A percentile compares a stretch with the other conserved stretches of the same genome.
phyloP scores from a whole-genome alignment of 257 asterid species.

The Datura wrightii region DNA sequence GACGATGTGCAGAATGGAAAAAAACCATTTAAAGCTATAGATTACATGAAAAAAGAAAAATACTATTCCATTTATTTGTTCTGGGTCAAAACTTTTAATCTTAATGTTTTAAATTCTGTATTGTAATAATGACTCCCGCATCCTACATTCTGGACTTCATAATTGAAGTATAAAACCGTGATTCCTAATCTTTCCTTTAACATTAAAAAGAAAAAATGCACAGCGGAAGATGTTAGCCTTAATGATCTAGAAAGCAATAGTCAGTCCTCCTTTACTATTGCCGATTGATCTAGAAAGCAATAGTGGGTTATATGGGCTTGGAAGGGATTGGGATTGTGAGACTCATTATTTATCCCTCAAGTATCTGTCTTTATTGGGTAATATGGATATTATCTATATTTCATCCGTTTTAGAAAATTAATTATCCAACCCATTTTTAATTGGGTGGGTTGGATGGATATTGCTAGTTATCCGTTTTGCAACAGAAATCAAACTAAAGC shows the following conservation, averaged over 20 bases:
- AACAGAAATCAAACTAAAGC: not conserved
- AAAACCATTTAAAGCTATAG: not conserved
- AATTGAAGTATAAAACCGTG: not conserved
- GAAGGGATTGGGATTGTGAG: not conserved
- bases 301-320: not conserved
- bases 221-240: not conserved
- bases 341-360: not conserved
- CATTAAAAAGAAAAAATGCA: not conserved
- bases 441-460: not conserved
- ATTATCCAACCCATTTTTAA: not conserved
- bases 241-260: not conserved
- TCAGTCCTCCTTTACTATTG: not conserved
- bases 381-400: not conserved
- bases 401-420: not conserved
- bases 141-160: constrained; percentile 8
- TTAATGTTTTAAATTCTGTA: not conserved
- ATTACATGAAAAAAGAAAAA: not conserved
- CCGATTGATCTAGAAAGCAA: not conserved
- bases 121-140: constrained; percentile 10
- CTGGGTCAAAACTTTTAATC: not conserved
- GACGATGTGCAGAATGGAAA: not conserved
- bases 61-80: not conserved
- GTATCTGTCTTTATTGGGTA: not conserved
- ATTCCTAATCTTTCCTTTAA: not conserved
- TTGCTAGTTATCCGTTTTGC: not conserved